Evolutionary conservation across 371 early-diverging fungal genomes (phyloP).

Genomic region (Smittium culicis): DNA sequence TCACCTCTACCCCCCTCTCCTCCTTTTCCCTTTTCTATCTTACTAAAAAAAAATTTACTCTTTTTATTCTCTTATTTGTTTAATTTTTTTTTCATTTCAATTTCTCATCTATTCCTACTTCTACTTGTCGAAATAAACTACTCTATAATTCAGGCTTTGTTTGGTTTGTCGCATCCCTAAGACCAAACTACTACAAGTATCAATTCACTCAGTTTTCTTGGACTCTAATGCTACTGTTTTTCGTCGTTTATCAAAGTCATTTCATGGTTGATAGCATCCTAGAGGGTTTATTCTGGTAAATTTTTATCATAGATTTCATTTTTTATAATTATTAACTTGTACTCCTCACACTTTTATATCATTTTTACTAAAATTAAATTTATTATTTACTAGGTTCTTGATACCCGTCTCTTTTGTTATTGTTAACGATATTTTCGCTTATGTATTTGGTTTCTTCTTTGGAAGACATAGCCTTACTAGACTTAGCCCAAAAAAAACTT

Average conservation of each 20-base stretch:
- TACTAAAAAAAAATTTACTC: too few species aligned
- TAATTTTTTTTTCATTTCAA: too few species aligned
- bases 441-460: constrained; percentile 87
- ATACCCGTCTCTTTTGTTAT: constrained; percentile 88
- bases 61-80: background rate
- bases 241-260: constrained; percentile 79
- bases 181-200: constrained; percentile 70
- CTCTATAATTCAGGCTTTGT: constrained; percentile 68
- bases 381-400: constrained; percentile 44
- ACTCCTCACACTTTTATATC: too few species aligned
- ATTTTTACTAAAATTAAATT: too few species aligned
- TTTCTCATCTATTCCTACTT: too few species aligned
- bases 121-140: too few species aligned
- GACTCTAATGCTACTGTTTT: constrained; percentile 86
- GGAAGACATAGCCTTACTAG: constrained; percentile 90
- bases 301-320: background rate
- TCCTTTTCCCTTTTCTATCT: too few species aligned
- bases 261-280: constrained; percentile 92
- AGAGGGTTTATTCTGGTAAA: constrained; percentile 88
- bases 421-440: constrained; percentile 96
- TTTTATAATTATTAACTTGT: too few species aligned
- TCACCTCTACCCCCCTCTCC: constrained; percentile 17
- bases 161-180: constrained; percentile 82
- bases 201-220: constrained; percentile 92
- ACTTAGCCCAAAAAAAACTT: constrained; percentile 98